A percentile compares a stretch with the other conserved stretches of the same genome.
phyloP scores from a whole-genome alignment of 371 early-diverging fungal species.

The Mucor indicus region DNA sequence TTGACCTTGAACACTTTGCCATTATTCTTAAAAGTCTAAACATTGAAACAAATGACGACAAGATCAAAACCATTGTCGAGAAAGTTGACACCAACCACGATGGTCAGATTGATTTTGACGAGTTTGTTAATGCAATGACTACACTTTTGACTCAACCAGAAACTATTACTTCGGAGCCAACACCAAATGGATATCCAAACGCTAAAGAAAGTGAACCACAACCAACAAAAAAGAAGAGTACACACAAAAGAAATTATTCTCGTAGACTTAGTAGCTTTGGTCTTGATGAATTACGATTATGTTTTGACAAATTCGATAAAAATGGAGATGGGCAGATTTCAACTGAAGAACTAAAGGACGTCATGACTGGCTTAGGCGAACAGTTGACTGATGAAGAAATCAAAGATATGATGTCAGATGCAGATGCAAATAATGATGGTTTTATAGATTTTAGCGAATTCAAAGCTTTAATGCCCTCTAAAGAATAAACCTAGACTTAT shows the following conservation, averaged over 20 bases:
- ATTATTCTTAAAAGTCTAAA: slow-evolving; percentile 19
- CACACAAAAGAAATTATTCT: slow-evolving; percentile 1
- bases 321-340: slow-evolving; percentile 72
- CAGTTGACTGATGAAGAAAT: slow-evolving; percentile 70
- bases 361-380: slow-evolving; percentile 71
- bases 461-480: slow-evolving; percentile 50
- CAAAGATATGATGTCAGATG: slow-evolving; percentile 82
- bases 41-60: slow-evolving; percentile 5
- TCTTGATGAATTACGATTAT: slow-evolving; percentile 60
- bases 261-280: slow-evolving; percentile 31
- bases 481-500: too few relatives aligned
- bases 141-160: slow-evolving; percentile 3
- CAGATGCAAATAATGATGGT: slow-evolving; percentile 74
- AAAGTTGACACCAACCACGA: slow-evolving; percentile 28
- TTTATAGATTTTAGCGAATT: slow-evolving; percentile 60
- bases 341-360: slow-evolving; percentile 64
- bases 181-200: too few relatives aligned
- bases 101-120: slow-evolving; percentile 61
- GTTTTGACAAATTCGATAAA: slow-evolving; percentile 74
- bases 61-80: slow-evolving; percentile 3
- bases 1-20: slow-evolving; percentile 13
- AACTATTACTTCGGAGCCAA: slow-evolving; percentile 8
- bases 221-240: not conserved
- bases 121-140: slow-evolving; percentile 69
- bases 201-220: not conserved